phyloP scores from a whole-genome alignment of 2,329 filamentous ascomycete genomes.

The Clonostachys rosea region DNA sequence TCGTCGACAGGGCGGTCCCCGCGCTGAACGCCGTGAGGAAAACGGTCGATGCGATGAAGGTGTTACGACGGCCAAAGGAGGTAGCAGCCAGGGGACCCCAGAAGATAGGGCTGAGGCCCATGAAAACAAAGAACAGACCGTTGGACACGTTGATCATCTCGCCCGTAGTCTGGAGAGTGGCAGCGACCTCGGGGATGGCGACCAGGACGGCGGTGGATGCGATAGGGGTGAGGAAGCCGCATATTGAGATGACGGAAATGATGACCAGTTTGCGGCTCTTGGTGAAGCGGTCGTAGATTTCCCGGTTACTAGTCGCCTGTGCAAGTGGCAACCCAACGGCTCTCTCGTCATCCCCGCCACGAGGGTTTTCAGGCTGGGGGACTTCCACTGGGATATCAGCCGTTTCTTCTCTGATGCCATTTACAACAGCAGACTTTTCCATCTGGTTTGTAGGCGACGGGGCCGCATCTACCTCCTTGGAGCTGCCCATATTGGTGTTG shows the following conservation, averaged over 20 bases:
- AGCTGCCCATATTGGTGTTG: too few species aligned
- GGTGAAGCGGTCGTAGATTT: slow-evolving; percentile 13
- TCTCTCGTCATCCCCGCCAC: too few species aligned
- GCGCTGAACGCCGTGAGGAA: slow-evolving; percentile 61
- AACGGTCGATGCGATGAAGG: slow-evolving; percentile 11
- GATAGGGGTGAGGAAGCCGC: slow-evolving; percentile 11
- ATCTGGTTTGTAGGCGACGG: too few species aligned
- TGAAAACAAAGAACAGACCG: slow-evolving; percentile 66
- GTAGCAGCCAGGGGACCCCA: slow-evolving; percentile 61
- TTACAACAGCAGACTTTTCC: too few species aligned
- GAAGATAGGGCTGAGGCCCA: slow-evolving; percentile 61
- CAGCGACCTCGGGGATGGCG: slow-evolving; percentile 11
- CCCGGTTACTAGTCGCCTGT: not conserved
- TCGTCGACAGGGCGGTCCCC: slow-evolving; percentile 62
- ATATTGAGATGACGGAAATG: slow-evolving; percentile 11
- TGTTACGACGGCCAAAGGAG: slow-evolving; percentile 44
- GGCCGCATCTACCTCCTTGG: too few species aligned
- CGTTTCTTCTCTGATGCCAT: too few species aligned
- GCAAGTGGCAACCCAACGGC: too few species aligned
- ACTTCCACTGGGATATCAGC: too few species aligned
- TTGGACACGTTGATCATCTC: slow-evolving; percentile 58
- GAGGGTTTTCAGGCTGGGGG: too few species aligned
- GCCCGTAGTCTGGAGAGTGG: slow-evolving; percentile 8
- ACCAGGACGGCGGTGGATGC: slow-evolving; percentile 10
- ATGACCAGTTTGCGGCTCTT: slow-evolving; percentile 11